Evolutionary conservation across 2,329 filamentous ascomycete genomes (phyloP).

Genomic region (Seiridium cupressi): DNA sequence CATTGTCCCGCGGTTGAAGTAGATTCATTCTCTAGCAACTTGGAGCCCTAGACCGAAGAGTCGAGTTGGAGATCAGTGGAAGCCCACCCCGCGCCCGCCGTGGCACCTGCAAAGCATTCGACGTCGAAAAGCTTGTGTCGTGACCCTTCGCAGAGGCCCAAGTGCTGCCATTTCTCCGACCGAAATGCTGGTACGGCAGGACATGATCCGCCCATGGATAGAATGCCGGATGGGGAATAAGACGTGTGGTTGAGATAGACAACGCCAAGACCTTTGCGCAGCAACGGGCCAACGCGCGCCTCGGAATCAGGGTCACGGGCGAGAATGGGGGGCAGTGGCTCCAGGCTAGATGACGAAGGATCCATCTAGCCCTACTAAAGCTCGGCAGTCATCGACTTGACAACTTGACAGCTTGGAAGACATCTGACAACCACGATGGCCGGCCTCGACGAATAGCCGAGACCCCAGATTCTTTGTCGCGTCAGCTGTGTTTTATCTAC

Average conservation of each 20-base stretch:
- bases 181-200: not conserved
- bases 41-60: not conserved
- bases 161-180: not conserved
- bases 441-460: not conserved
- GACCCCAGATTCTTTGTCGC: not conserved
- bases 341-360: not conserved
- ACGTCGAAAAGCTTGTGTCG: not conserved
- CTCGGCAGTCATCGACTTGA: not conserved
- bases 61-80: not conserved
- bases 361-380: not conserved
- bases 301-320: not conserved
- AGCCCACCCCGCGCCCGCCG: not conserved
- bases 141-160: no score
- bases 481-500: not conserved
- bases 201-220: slow-evolving; percentile 3
- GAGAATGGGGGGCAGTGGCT: not conserved
- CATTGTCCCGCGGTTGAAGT: not conserved
- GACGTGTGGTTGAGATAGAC: not conserved
- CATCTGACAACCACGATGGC: slow-evolving; percentile 1
- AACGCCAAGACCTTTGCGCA: slow-evolving; percentile 1
- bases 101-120: not conserved
- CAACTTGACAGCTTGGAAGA: not conserved
- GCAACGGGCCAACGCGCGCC: not conserved
- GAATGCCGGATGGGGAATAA: not conserved
- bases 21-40: not conserved